phyloP scores from a whole-genome alignment of 371 early-diverging fungal genomes.

The Fennellomyces sp. region DNA sequence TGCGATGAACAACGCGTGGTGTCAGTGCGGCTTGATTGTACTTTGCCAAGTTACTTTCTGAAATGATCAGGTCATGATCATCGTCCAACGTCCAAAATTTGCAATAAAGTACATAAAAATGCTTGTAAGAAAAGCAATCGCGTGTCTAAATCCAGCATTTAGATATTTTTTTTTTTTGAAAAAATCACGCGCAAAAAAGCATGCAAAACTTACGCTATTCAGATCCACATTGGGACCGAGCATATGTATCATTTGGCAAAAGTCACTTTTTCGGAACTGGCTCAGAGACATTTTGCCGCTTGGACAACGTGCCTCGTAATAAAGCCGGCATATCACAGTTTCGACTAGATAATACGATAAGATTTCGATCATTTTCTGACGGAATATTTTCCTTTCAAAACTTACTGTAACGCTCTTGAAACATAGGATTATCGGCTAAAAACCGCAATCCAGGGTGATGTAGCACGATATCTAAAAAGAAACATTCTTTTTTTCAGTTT shows the following conservation, averaged over 20 bases:
- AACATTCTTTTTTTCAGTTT: background rate
- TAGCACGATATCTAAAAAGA: slow-evolving; percentile 56
- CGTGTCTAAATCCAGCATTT: slow-evolving; percentile 29
- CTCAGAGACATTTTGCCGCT: slow-evolving; percentile 71
- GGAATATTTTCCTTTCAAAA: background rate
- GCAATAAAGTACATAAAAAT: slow-evolving; percentile 96
- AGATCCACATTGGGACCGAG: slow-evolving; percentile 77
- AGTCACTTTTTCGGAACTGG: slow-evolving; percentile 68
- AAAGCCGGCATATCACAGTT: slow-evolving; percentile 87
- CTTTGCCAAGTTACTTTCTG: slow-evolving; percentile 61
- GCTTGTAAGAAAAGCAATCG: slow-evolving; percentile 91
- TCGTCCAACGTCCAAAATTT: slow-evolving; percentile 91
- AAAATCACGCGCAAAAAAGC: too few relatives aligned
- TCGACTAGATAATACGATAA: slow-evolving; percentile 33
- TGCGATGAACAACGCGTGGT: slow-evolving; percentile 57
- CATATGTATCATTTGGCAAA: slow-evolving; percentile 59
- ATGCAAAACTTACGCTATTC: slow-evolving; percentile 64
- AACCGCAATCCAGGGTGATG: slow-evolving; percentile 90
- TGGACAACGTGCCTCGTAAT: slow-evolving; percentile 70
- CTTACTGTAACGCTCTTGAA: slow-evolving; percentile 83
- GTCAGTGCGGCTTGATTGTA: slow-evolving; percentile 70
- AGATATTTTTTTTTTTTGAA: background rate
- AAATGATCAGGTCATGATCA: slow-evolving; percentile 75
- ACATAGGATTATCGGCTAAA: slow-evolving; percentile 72
- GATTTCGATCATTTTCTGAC: background rate